Evolutionary conservation across 352 stramenopile genomes (phyloP), one percentile per base, ranked within the genome.

Genomic region (Phytophthora cryptogea): DNA sequence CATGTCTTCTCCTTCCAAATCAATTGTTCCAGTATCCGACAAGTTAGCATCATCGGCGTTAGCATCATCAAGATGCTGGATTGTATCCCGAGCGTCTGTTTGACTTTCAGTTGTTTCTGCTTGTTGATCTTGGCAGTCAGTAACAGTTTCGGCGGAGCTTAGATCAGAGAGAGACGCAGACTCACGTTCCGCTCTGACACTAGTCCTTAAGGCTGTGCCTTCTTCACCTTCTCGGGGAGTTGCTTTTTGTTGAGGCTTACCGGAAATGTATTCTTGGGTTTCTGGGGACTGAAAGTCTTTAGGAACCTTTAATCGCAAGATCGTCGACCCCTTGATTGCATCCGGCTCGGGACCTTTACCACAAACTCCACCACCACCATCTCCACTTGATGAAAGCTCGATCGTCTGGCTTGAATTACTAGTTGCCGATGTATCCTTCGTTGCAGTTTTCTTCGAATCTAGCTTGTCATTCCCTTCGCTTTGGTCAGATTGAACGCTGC

Each of bases 21-120:
- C 60, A 28, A 76, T 36, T 16, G 67, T 78, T 3, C 58, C 67
- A 31, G 63, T 73, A 27, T 78, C 63, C 4, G 70, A 78, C 33
- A 68, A 3, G 44, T 78, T 55, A 40, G 32, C 35, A 45, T 69
- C 65, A 9, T 59, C 51, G 37, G 13, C 45, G 23, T 32, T 39
- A 17, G 9, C 30, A 42, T 63, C 31, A 27, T 41, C 16, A 35
- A 26, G 14, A 23, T 49, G 31, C 43, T 17, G 27, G 28, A 11
- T n/a, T 16, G 28, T 54, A 27, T 60, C 13, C 27, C 11, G 16
- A 16, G 51, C 46, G 8, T 11, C 16, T 52, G 32, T 33, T 14
- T 16, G 33, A 8, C 6, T 45, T 20, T 27, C 16, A 31, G 10
- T 8, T 14, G 9, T 23, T 5, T 31, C 41, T 11, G 16, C 35